Conservation (phyloP, 495 filamentous ascomycete genomes). For the Penicillium daleae region DNA sequence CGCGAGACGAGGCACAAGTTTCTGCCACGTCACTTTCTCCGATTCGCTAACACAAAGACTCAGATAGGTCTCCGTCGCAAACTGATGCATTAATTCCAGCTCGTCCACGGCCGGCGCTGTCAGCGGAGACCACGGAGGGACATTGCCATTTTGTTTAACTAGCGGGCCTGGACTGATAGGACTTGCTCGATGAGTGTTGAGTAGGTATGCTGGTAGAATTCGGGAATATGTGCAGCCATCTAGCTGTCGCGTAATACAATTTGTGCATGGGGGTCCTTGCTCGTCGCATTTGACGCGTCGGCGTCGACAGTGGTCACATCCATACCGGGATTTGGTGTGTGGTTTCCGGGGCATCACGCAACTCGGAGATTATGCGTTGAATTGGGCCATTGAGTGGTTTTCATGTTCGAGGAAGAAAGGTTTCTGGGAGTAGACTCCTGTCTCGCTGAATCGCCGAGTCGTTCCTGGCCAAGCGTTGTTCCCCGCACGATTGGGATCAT, state of each 20-base stretch:
- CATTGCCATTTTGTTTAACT: background rate
- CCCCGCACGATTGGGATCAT: conserved; percentile 2
- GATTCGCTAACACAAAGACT: conserved; percentile 28
- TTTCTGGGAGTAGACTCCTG: background rate
- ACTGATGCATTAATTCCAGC: conserved; percentile 26
- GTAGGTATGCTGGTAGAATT: conserved; percentile 4
- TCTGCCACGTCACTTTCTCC: conserved; percentile 32
- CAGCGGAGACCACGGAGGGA: background rate
- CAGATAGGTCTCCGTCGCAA: conserved; percentile 17
- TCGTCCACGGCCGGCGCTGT: background rate
- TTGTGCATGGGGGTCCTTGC: conserved; percentile 32
- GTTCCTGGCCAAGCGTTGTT: background rate
- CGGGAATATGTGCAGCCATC: conserved; percentile 31
- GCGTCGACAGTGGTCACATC: conserved; percentile 54
- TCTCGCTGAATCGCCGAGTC: too few relatives aligned
- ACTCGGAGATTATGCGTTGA: conserved; percentile 2
- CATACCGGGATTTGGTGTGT: conserved; percentile 54
- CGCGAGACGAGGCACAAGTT: conserved; percentile 45
- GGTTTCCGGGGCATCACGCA: conserved; percentile 23
- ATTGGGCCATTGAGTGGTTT: background rate
- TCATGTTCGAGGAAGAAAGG: background rate
- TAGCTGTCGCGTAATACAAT: conserved; percentile 31
- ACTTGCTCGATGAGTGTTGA: background rate
- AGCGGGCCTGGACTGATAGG: background rate
- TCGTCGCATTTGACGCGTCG: conserved; percentile 51